Conservation (phyloP, 441 rosid species). For the Bocquillonia castaneifolia region DNA sequence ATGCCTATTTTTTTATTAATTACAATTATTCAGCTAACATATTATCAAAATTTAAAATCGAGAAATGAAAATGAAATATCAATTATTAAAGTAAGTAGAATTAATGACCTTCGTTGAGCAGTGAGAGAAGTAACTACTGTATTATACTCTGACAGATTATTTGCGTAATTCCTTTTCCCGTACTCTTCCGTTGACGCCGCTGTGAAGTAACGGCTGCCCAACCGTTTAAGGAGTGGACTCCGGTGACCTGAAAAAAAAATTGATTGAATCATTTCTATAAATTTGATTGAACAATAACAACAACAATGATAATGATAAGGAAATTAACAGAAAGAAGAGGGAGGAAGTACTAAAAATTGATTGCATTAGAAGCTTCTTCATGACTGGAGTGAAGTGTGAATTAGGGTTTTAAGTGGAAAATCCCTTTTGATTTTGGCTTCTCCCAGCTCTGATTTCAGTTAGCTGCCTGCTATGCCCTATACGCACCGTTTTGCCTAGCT, state of each 20-base stretch:
- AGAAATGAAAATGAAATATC: no score
- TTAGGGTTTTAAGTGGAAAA: constrained; percentile 1
- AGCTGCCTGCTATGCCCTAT: no score
- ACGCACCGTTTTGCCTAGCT: no score
- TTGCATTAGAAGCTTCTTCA: constrained; percentile 51
- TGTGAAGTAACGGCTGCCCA: constrained; percentile 43
- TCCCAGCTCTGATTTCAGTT: no score
- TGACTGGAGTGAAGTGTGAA: neutral
- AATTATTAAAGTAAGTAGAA: no score
- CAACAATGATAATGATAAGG: no score
- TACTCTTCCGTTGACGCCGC: constrained; percentile 42
- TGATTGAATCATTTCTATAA: no score
- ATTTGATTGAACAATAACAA: no score
- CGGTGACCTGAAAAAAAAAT: constrained; percentile 36
- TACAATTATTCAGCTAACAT: neutral
- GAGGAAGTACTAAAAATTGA: constrained; percentile 35
- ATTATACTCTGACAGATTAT: constrained; percentile 60
- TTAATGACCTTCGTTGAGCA: constrained; percentile 62
- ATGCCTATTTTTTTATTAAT: constrained; percentile 30
- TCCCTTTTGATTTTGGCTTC: no score
- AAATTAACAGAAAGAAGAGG: no score
- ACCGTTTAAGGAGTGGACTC: constrained; percentile 38
- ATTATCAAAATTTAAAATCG: no score
- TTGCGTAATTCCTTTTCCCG: constrained; percentile 67
- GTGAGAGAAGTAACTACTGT: constrained; percentile 58